Base-by-base conservation (phyloP, 192 early-diverging fungal species). In the Nowakowskiella sp. region DNA sequence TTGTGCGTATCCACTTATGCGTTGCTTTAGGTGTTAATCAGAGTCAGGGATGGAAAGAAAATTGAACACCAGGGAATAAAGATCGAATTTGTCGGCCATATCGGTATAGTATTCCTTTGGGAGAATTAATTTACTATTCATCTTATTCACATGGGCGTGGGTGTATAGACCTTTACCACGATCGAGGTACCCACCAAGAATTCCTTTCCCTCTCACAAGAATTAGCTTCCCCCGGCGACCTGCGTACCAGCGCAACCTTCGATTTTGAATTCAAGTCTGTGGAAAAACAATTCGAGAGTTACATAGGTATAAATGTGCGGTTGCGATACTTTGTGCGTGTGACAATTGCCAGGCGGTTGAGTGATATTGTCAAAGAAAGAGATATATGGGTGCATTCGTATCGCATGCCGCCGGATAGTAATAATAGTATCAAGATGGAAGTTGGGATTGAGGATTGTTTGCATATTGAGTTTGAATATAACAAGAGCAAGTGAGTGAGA, bases 391-490 rank as follows among this genome's bases (percentile, higher is more conserved):
- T 99, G n/a, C 88, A 97, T 57, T 91, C 88, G 22, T 99, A 97
- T 67, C 80, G 82, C 36, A 85, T 93, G 79, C 91, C 91, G 8
- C 79, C 90, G 8, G 88, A 92, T 49, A 74, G 84, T 42, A 94
- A 95, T 74, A 86, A 84, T 65, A 88, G 90, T 1, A 96, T 99
- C 68, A 94, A 95, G 66, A 99, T 99, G 96, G 96, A 99, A 62
- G 94, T 99, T 42, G 96, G 96, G 19, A 99, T 99, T 55, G 96
- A 99, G 59, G 96, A 97, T 62, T 94, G 92, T 57, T 66, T 99
- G 48, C 96, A 99, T 57, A 99, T 99, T 62, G 96, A 99, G 61
- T 99, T 99, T 47, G 96, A 99, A 76, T 97, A 97, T 71, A 99
- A 97, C 78, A 97, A 94, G 65, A 89, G 86, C 47, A 94, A 85